These are phyloP conservation scores for Gryganskiella cystojenkinii DNA, from an alignment of 192 early-diverging fungal genomes.

Conservation along the genomic window DNA sequence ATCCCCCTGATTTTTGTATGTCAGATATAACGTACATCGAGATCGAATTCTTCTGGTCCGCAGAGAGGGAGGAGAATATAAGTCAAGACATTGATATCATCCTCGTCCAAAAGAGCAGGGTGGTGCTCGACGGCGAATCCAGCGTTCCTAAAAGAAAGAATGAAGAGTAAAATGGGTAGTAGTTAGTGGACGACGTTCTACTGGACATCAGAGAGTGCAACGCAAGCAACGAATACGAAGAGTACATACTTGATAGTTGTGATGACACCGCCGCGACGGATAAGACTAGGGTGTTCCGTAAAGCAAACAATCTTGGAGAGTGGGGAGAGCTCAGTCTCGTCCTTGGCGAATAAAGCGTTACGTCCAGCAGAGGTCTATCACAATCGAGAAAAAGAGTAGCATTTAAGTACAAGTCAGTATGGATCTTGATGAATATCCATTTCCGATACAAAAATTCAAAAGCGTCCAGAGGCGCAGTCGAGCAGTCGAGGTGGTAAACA, in stretches of 20 bases:
- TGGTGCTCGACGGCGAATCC: constrained; percentile 84
- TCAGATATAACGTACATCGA: constrained; percentile 67
- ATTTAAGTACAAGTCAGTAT: no score
- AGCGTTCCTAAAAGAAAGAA: constrained; percentile 64
- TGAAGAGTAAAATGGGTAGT: not conserved
- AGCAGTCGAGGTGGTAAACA: not conserved
- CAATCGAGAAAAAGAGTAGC: not conserved
- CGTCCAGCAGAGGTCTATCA: constrained; percentile 72
- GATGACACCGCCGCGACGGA: constrained; percentile 91
- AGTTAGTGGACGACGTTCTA: constrained; percentile 1
- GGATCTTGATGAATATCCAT: not conserved
- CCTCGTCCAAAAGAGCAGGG: constrained; percentile 69
- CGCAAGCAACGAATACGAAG: not conserved
- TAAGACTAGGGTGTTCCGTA: constrained; percentile 81
- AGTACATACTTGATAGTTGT: constrained; percentile 85
- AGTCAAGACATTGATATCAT: constrained; percentile 84
- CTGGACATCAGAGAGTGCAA: not conserved
- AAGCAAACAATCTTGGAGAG: constrained; percentile 89
- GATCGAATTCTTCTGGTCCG: constrained; percentile 91
- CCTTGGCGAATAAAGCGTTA: constrained; percentile 72
- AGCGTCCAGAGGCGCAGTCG: not conserved
- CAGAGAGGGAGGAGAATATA: constrained; percentile 91
- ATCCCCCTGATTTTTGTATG: not conserved
- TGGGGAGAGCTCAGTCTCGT: constrained; percentile 76
- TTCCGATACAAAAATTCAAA: not conserved